Conservation (phyloP, 495 filamentous ascomycete species). For the Hypoxylon cercidicola region DNA sequence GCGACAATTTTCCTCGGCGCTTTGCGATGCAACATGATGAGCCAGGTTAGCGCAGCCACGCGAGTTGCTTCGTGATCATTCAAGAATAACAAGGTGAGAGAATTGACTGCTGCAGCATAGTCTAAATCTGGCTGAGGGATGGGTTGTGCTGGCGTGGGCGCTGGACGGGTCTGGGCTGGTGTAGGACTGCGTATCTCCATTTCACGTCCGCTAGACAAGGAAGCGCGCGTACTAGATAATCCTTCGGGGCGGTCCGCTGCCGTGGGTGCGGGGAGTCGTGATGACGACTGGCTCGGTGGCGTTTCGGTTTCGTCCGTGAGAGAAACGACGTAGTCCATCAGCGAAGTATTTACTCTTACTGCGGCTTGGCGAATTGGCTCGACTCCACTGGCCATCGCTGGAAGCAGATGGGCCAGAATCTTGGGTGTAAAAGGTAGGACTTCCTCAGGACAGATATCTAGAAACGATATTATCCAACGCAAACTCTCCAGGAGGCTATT, state of each 20-base stretch:
- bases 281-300: slow-evolving; percentile 52
- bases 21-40: slow-evolving; percentile 96
- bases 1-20: slow-evolving; percentile 93
- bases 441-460: slow-evolving; percentile 97
- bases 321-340: slow-evolving; percentile 91
- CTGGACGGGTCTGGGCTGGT: slow-evolving; percentile 56
- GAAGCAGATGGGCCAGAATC: slow-evolving; percentile 89
- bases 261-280: slow-evolving; percentile 60
- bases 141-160: slow-evolving; percentile 50
- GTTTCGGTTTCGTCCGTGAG: slow-evolving; percentile 78
- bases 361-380: slow-evolving; percentile 90
- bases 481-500: slow-evolving; percentile 90
- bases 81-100: slow-evolving; percentile 91
- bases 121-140: slow-evolving; percentile 79
- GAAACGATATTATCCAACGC: slow-evolving; percentile 94
- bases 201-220: slow-evolving; percentile 65
- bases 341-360: slow-evolving; percentile 84
- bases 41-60: slow-evolving; percentile 92
- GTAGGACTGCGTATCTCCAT: slow-evolving; percentile 64
- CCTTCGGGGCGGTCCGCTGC: slow-evolving; percentile 67
- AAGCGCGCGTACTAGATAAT: slow-evolving; percentile 59
- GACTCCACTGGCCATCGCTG: slow-evolving; percentile 91
- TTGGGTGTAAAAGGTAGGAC: slow-evolving; percentile 95
- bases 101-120: slow-evolving; percentile 96
- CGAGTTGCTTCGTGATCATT: slow-evolving; percentile 97